phyloP scores from a whole-genome alignment of 2,329 filamentous ascomycete genomes.

The Cladosporium sp. region DNA sequence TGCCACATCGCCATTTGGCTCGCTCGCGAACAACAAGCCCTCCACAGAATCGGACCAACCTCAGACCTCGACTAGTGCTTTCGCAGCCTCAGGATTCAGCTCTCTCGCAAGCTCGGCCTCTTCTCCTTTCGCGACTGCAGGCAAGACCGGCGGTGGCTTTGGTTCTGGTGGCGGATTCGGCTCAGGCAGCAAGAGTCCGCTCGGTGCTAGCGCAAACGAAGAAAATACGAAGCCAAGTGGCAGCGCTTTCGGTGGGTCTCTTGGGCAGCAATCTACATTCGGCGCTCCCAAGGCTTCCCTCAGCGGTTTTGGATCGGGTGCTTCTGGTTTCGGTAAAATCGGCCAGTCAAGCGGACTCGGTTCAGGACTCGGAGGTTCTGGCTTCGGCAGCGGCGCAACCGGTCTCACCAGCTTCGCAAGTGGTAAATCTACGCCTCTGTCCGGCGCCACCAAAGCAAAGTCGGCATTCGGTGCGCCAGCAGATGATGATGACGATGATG shows the following conservation, averaged over 20 bases:
- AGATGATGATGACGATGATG: conserved; percentile 59
- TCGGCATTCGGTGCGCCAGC: conserved; percentile 78
- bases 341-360: conserved; percentile 30
- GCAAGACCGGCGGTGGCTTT: conserved; percentile 27
- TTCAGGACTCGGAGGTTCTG: conserved; percentile 28
- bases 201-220: conserved; percentile 32
- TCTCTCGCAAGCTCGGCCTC: conserved; percentile 42
- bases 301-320: conserved; percentile 35
- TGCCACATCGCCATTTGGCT: conserved; percentile 50
- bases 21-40: conserved; percentile 42
- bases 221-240: conserved; percentile 28
- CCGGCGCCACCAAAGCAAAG: conserved; percentile 53
- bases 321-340: conserved; percentile 36
- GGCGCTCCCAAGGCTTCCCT: conserved; percentile 25
- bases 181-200: conserved; percentile 38
- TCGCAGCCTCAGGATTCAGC: conserved; percentile 52
- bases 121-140: conserved; percentile 41
- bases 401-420: conserved; percentile 67
- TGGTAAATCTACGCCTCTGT: conserved; percentile 45
- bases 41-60: conserved; percentile 27
- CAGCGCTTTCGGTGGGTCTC: conserved; percentile 37
- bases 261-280: conserved; percentile 38
- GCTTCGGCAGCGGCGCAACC: conserved; percentile 43
- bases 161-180: conserved; percentile 30
- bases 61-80: conserved; percentile 49